phyloP scores from a whole-genome alignment of 805 yeast species.

The Metschnikowia gruessii region DNA sequence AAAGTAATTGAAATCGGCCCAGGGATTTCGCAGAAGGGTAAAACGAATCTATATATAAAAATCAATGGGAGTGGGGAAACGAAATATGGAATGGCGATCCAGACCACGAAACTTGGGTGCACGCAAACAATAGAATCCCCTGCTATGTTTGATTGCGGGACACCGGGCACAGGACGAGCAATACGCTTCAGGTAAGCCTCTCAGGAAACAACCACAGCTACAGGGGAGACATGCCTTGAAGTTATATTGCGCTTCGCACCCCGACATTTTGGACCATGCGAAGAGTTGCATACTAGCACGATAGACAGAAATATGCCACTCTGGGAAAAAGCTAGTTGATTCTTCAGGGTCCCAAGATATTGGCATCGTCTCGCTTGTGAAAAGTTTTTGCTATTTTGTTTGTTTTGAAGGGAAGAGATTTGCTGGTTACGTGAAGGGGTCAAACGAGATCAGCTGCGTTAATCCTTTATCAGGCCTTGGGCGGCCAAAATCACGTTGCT shows the following conservation, averaged over 20 bases:
- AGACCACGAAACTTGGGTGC: not conserved
- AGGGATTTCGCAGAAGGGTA: not conserved
- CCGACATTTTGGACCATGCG: constrained; percentile 11
- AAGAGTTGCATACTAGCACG: not conserved
- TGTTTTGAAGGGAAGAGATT: too few species aligned
- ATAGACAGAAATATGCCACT: not conserved
- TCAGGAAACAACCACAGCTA: not conserved
- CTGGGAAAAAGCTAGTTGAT: not conserved
- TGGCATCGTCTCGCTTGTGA: not conserved
- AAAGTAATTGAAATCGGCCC: too few species aligned
- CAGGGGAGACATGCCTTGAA: constrained; percentile 7
- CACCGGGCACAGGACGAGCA: constrained; percentile 3
- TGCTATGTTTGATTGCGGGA: constrained; percentile 1
- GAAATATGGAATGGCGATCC: constrained; percentile 3
- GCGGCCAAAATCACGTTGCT: not conserved
- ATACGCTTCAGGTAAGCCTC: not conserved
- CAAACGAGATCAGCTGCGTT: too few species aligned
- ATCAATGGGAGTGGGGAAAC: constrained; percentile 1
- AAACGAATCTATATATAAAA: constrained; percentile 1
- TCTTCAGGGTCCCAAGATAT: not conserved
- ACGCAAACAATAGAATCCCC: constrained; percentile 1
- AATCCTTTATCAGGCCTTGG: too few species aligned
- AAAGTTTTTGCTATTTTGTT: not conserved
- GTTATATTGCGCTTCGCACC: constrained; percentile 8
- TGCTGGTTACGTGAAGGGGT: too few species aligned